phyloP scores from a whole-genome alignment of 1,139 yeast genomes.

The Geotrichum carabidarum region DNA sequence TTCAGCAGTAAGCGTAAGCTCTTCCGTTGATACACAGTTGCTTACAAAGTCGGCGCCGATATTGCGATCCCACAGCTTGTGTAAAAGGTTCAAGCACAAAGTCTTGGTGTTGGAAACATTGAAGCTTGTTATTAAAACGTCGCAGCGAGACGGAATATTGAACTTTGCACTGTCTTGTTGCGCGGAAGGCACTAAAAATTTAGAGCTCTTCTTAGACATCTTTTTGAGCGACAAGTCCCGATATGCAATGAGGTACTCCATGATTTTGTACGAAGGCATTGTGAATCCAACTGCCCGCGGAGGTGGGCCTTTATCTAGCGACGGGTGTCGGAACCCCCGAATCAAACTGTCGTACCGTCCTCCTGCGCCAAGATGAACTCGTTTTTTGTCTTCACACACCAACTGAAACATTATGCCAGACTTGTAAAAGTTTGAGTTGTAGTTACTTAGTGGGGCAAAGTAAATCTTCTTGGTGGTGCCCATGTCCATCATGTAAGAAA shows the following conservation, averaged over 20 bases:
- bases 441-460: conserved; percentile 71
- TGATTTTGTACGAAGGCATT: conserved; percentile 59
- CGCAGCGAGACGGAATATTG: conserved; percentile 50
- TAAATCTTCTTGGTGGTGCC: conserved; percentile 52
- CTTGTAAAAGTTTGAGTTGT: conserved; percentile 69
- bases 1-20: conserved; percentile 58
- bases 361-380: conserved; percentile 72
- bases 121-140: conserved; percentile 70
- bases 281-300: conserved; percentile 79
- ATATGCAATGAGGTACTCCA: conserved; percentile 45
- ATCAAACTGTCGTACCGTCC: conserved; percentile 82
- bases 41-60: conserved; percentile 67
- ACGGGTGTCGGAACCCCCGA: conserved; percentile 53
- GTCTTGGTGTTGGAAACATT: conserved; percentile 45
- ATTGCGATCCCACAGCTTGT: conserved; percentile 61
- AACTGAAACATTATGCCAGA: conserved; percentile 88
- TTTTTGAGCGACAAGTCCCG: conserved; percentile 25
- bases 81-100: conserved; percentile 58
- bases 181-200: conserved; percentile 21
- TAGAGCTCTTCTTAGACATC: conserved; percentile 23
- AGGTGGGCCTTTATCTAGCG: conserved; percentile 42
- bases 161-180: conserved; percentile 19
- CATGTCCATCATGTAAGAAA: conserved; percentile 50
- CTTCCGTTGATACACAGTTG: conserved; percentile 55
- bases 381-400: conserved; percentile 50